Conservation (phyloP, 164 flowering plant genomes). For the Cinnamomum micranthum region DNA sequence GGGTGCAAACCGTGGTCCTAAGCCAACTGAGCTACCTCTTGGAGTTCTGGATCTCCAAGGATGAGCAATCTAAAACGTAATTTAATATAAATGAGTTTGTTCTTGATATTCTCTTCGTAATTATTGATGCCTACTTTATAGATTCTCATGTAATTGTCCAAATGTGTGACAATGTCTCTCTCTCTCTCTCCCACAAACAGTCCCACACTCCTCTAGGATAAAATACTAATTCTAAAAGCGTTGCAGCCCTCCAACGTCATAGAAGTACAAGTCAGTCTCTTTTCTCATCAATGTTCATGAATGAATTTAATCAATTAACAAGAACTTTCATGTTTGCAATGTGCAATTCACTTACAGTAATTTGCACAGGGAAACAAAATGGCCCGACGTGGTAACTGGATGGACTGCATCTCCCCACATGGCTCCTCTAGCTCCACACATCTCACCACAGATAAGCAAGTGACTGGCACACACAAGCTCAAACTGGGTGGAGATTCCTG, state of each 20-base stretch:
- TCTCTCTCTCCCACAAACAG: no score
- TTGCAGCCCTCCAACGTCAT: background rate
- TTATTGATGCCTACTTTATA: no score
- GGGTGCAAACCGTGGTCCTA: no score
- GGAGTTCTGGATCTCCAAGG: background rate
- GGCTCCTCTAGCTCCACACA: background rate
- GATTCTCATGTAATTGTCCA: no score
- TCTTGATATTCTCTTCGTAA: no score
- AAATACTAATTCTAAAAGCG: background rate
- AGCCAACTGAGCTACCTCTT: no score
- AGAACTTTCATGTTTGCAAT: background rate
- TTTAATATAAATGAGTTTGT: no score
- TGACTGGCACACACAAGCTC: background rate
- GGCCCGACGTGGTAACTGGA: no score
- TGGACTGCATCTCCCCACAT: no score
- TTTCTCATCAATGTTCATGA: background rate
- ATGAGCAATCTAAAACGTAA: no score
- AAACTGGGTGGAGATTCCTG: slow-evolving; percentile 1
- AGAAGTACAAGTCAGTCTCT: slow-evolving; percentile 3
- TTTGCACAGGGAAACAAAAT: slow-evolving; percentile 1
- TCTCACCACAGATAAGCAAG: background rate
- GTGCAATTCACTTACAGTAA: background rate
- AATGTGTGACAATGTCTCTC: no score
- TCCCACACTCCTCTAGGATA: background rate
- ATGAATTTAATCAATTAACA: background rate